phyloP scores from a whole-genome alignment of 495 filamentous ascomycete genomes.

The Xylaria castorea region DNA sequence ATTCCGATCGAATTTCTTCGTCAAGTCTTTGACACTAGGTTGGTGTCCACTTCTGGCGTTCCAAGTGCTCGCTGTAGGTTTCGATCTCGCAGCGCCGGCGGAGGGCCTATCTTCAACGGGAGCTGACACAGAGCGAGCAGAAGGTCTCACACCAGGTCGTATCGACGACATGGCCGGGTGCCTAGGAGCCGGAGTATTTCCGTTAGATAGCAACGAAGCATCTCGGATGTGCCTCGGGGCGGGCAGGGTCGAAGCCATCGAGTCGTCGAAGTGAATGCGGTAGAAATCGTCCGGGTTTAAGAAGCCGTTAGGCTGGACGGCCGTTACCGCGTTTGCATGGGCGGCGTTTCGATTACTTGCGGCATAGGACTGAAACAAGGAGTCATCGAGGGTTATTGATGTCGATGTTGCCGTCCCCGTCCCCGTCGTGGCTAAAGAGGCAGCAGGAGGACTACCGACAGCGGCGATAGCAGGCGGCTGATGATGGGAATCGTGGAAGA shows the following conservation, averaged over 20 bases:
- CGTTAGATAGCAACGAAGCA: conserved; percentile 40
- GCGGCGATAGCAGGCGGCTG: conserved; percentile 7
- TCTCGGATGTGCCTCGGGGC: conserved; percentile 39
- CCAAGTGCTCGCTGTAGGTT: conserved; percentile 35
- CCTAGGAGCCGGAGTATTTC: conserved; percentile 47
- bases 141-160: conserved; percentile 40
- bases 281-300: conserved; percentile 62
- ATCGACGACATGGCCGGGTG: conserved; percentile 40
- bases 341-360: conserved; percentile 47
- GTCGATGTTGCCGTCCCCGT: conserved; percentile 14
- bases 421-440: conserved; percentile 25
- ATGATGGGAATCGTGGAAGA: conserved; percentile 28
- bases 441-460: not conserved
- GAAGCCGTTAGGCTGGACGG: conserved; percentile 44
- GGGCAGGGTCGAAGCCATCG: conserved; percentile 45
- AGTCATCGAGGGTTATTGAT: conserved; percentile 27
- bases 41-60: conserved; percentile 41
- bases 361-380: conserved; percentile 46
- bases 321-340: conserved; percentile 43
- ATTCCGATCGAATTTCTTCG: conserved; percentile 60
- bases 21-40: conserved; percentile 62
- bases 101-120: conserved; percentile 51
- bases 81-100: conserved; percentile 38
- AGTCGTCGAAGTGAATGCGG: conserved; percentile 50
- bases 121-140: conserved; percentile 56